phyloP scores from a whole-genome alignment of 2,329 filamentous ascomycete species.

The Exophiala spinifera region DNA sequence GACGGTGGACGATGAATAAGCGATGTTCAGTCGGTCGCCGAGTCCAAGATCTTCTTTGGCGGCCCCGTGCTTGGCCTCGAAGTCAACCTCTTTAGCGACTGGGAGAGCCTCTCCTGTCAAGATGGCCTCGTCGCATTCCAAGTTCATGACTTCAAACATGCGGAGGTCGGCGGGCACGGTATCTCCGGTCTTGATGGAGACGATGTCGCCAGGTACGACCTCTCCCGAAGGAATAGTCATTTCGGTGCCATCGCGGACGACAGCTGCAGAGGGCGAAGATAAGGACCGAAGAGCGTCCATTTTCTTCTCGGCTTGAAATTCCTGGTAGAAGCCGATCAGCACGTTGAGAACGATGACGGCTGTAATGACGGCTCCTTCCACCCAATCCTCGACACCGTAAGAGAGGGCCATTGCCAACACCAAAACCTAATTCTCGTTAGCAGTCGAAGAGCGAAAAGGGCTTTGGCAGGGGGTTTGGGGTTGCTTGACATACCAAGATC shows the following conservation, averaged over 20 bases:
- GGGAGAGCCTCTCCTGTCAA: conserved; percentile 61
- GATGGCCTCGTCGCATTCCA: conserved; percentile 68
- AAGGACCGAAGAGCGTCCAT: conserved; percentile 56
- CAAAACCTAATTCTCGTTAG: conserved; percentile 40
- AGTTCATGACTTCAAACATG: conserved; percentile 61
- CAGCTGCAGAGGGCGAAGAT: conserved; percentile 55
- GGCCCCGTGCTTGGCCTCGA: conserved; percentile 31
- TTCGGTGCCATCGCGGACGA: conserved; percentile 55
- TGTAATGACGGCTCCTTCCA: conserved; percentile 58
- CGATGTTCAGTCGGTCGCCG: conserved; percentile 59
- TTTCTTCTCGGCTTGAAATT: conserved; percentile 59
- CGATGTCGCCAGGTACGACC: conserved; percentile 59
- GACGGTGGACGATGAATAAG: conserved; percentile 59
- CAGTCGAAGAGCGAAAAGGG: background rate
- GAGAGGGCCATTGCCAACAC: conserved; percentile 68
- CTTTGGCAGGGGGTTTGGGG: background rate
- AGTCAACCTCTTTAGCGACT: conserved; percentile 51
- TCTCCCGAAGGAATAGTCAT: conserved; percentile 53
- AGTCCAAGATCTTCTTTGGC: conserved; percentile 43
- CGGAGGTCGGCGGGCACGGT: conserved; percentile 59
- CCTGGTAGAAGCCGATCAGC: conserved; percentile 58
- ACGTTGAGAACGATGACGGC: conserved; percentile 59
- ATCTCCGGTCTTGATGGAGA: conserved; percentile 53
- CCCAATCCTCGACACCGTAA: conserved; percentile 55
- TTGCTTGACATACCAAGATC: conserved; percentile 45